Evolutionary conservation across 805 yeast genomes (phyloP), one percentile per base, ranked within the genome.

Genomic region (Ogataea zsoltii): DNA sequence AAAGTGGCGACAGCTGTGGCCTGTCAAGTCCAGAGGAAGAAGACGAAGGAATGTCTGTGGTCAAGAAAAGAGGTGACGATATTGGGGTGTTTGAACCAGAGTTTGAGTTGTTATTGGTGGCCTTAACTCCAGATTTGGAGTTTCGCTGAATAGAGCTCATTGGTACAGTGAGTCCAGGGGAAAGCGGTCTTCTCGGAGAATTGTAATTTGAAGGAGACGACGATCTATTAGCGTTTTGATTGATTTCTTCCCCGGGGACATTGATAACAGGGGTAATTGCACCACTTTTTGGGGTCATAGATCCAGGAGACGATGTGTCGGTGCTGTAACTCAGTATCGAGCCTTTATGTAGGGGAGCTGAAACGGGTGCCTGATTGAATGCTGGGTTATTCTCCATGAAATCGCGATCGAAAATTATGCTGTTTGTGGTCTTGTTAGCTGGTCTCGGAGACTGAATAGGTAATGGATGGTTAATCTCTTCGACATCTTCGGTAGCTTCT

Each of bases 1-100:
- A 65, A 16, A 90, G 67, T 0, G 97, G 97, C 0, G 96, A 88
- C 26, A 88, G 62, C 4, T 95, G 96, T 2, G 85, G 82, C 46
- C 80, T 82, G 2, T 70, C 63, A 2, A 58, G 3, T 28, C 50
- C 49, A 18, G 54, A 47, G 1, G 65, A 58, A 7, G 56, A 45
- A 16, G 60, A 49, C 1, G 56, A 51, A 3, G 58, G 54, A 2
- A 47, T 34, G 16, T 81, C 87, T 30, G 72, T 67, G 0, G 83
- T 72, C 39, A 70, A 58, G 11, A 82, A 66, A 39, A 76, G 60
- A 0, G 90, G 92, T 0, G 88, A 82, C 1, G 82, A 72, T 2
- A 71, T 59, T 3, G 87, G 89, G 0, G 84, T 60, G 31, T 51
- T 58, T 2, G 63, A 41, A 3, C 61, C 58, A 0, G 64, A 60